These are phyloP conservation scores for Herpotrichia juniperi DNA, from an alignment of 2,329 filamentous ascomycete species.

Conservation along the genomic window DNA sequence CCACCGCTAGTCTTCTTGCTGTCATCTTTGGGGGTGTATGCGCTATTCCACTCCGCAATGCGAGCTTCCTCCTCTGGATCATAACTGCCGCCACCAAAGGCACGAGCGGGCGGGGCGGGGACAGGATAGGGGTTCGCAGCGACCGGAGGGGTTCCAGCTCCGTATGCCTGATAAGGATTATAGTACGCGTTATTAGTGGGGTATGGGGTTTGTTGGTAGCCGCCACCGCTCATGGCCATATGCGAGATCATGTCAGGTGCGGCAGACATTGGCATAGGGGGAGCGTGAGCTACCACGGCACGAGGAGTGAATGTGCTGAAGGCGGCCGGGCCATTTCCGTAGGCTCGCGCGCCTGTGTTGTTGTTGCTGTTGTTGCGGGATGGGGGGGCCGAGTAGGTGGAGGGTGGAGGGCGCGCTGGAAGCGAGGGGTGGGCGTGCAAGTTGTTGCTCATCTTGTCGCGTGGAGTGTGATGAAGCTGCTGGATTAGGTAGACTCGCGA, in stretches of 20 bases:
- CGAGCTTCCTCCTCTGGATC: conserved; percentile 88
- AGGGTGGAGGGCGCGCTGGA: conserved; percentile 76
- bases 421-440: conserved; percentile 65
- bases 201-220: conserved; percentile 48
- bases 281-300: conserved; percentile 56
- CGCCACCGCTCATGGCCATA: conserved; percentile 48
- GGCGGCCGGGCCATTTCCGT: conserved; percentile 40
- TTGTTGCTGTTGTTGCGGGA: conserved; percentile 49
- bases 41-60: conserved; percentile 93
- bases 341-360: conserved; percentile 33
- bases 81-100: conserved; percentile 47
- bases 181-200: conserved; percentile 55
- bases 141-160: conserved; percentile 62
- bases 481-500: background rate
- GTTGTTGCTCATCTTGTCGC: conserved; percentile 9
- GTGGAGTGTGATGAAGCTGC: background rate
- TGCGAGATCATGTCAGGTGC: conserved; percentile 47
- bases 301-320: conserved; percentile 66
- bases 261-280: conserved; percentile 38
- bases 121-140: conserved; percentile 83
- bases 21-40: conserved; percentile 74
- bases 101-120: conserved; percentile 56
- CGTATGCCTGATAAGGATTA: conserved; percentile 51
- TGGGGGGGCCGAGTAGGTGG: conserved; percentile 66
- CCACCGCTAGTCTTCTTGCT: conserved; percentile 49